Base-by-base conservation (phyloP, 2,329 filamentous ascomycete genomes). In the Aspergillus calidoustus region DNA sequence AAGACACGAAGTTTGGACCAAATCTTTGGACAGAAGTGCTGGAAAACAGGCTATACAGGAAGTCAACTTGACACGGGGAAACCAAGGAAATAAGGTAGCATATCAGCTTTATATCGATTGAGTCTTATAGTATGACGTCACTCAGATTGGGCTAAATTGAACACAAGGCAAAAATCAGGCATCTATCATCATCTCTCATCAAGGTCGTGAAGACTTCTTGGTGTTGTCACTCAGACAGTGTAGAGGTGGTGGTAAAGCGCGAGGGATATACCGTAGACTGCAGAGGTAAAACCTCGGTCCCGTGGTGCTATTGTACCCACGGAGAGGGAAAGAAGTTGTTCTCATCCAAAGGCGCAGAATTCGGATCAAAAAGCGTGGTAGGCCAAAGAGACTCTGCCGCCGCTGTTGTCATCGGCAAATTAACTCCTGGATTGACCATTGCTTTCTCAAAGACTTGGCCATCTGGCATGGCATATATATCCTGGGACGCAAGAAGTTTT, bases 121-220 rank as follows among this genome's bases (percentile, higher is more conserved):
- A 65, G 71, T 69, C 66, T 70, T 73, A 74, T 71, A 70, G 59
- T 69, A 64, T 69, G 68, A 64, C 71, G 72, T 72, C 70, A 71
- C 66, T 74, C 52, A 57, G 60, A 67, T 63, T 62, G 62, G 69
- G 74, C 72, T 15, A 75, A 76, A 75, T 73, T 56, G 64, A 72
- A 72, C 66, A 72, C 61, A 63, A 64, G n/a, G 50, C 51, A 72
- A 68, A 72, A 69, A 72, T 66, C 66, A 74, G 69, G 73, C 71
- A 76, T 75, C 74, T 74, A 76, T 77, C 76, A 77, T 78, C 76
- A 78, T 78, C 76, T 76, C 76, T 78, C 76, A 77, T 78, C 76
- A 78, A 69, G 72, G 76, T 77, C 75, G 69, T 78, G 63, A 77
- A 76, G 74, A 68, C 67, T 65, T 53, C 47, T 59, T 59, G 52